phyloP scores from a whole-genome alignment of 129 eudicot genomes.

The Flaveria brownii region DNA sequence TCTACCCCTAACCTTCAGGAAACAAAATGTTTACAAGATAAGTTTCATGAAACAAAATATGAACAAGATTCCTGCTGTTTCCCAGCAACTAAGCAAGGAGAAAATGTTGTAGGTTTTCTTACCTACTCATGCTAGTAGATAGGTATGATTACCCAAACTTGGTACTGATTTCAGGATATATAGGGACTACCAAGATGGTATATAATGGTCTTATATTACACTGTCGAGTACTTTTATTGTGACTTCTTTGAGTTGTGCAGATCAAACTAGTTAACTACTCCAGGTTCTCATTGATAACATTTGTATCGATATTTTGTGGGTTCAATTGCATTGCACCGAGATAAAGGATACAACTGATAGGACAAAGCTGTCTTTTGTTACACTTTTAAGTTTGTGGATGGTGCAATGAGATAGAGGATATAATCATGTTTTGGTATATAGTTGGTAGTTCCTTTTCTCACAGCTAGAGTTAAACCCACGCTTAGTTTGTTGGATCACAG shows the following conservation, averaged over 20 bases:
- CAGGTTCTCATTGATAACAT: background rate
- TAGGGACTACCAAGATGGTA: background rate
- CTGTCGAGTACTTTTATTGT: background rate
- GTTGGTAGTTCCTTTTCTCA: background rate
- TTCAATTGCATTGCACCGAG: background rate
- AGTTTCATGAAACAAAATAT: background rate
- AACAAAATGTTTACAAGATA: background rate
- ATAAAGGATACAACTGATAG: background rate
- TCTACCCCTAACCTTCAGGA: background rate
- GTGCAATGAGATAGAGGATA: background rate
- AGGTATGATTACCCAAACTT: background rate
- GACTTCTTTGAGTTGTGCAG: background rate
- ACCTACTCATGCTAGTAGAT: conserved; percentile 7
- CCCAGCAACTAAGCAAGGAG: background rate
- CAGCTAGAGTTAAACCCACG: background rate
- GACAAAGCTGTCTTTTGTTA: background rate
- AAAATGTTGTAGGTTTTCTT: background rate
- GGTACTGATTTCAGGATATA: background rate
- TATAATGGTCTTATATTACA: background rate
- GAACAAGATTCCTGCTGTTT: background rate
- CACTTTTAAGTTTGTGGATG: background rate
- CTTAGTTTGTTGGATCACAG: background rate
- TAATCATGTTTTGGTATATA: background rate
- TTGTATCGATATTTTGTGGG: background rate
- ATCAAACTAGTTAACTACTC: background rate